Percentiles rank a stretch among this genome's conserved stretches.
Evolutionary conservation across 768 basidiomycete species (phyloP).

Genomic region (Cystofilobasidium ferigula): DNA sequence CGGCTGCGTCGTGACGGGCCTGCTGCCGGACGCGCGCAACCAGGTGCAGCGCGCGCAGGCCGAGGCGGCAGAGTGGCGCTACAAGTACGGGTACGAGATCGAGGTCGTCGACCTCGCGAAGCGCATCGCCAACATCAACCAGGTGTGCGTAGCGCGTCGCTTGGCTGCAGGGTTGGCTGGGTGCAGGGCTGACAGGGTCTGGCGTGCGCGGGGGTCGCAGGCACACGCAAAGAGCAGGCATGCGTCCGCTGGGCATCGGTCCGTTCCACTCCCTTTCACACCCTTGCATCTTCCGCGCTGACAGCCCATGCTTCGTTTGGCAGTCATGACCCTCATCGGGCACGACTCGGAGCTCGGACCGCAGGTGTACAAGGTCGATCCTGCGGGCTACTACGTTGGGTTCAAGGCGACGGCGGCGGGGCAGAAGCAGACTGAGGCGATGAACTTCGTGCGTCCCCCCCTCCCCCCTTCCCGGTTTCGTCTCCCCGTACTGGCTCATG

Average conservation of each 20-base stretch:
- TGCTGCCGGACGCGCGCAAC: constrained; percentile 82
- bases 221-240: constrained; percentile 86
- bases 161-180: no score
- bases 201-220: no score
- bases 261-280: background rate
- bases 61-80: constrained; percentile 85
- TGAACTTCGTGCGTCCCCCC: constrained; percentile 55
- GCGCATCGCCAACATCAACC: constrained; percentile 92
- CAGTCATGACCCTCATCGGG: constrained; percentile 49
- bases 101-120: constrained; percentile 92
- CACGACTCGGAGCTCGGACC: constrained; percentile 81
- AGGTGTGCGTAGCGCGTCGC: constrained; percentile 49
- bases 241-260: constrained; percentile 96
- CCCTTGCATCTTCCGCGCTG: background rate
- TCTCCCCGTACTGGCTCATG: no score
- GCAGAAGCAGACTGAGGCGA: constrained; percentile 89
- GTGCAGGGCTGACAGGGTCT: no score
- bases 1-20: constrained; percentile 96
- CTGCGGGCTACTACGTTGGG: constrained; percentile 95
- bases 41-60: constrained; percentile 75
- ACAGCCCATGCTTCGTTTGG: background rate
- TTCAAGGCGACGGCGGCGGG: constrained; percentile 95
- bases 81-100: constrained; percentile 97
- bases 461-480: constrained; percentile 23
- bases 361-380: constrained; percentile 97